Percentiles rank a stretch among this genome's conserved stretches.
These are phyloP conservation scores for Fomitopsis schrenkii DNA, from an alignment of 1,284 basidiomycete species.

Conservation along the genomic window DNA sequence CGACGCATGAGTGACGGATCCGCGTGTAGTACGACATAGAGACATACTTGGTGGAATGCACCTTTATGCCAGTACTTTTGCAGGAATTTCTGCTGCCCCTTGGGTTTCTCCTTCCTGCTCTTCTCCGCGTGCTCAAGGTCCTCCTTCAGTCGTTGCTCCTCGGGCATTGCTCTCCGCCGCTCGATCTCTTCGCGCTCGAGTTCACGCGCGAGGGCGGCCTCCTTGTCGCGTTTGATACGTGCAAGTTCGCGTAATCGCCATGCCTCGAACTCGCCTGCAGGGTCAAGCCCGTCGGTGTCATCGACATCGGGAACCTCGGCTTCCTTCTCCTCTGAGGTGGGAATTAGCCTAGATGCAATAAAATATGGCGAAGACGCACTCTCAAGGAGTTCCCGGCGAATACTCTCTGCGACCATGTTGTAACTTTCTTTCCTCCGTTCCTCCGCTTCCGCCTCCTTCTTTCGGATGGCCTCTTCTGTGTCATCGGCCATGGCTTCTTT, in stretches of 20 bases:
- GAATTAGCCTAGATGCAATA: neutral
- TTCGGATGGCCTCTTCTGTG: conserved; percentile 61
- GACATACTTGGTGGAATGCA: conserved; percentile 86
- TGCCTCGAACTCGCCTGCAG: conserved; percentile 88
- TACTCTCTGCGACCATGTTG: conserved; percentile 84
- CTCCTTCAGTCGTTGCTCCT: conserved; percentile 86
- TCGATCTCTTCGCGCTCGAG: conserved; percentile 89
- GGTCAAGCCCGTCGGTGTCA: conserved; percentile 93
- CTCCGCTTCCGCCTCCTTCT: conserved; percentile 65
- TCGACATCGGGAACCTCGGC: conserved; percentile 84
- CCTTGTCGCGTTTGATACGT: conserved; percentile 89
- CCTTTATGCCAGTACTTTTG: conserved; percentile 99
- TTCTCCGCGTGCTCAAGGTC: conserved; percentile 85
- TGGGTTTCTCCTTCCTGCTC: conserved; percentile 77
- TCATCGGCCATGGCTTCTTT: conserved; percentile 63
- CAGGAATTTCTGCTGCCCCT: conserved; percentile 88
- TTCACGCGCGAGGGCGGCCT: conserved; percentile 74
- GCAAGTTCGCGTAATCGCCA: conserved; percentile 93
- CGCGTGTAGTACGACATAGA: neutral
- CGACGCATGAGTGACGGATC: neutral
- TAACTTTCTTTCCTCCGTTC: conserved; percentile 79
- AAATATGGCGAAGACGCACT: conserved; percentile 43
- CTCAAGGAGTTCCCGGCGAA: conserved; percentile 78
- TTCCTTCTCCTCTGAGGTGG: conserved; percentile 73
- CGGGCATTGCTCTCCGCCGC: conserved; percentile 85